Evolutionary conservation across 1,284 basidiomycete species (phyloP).

Genomic region (Phellopilus nigrolimitatus): DNA sequence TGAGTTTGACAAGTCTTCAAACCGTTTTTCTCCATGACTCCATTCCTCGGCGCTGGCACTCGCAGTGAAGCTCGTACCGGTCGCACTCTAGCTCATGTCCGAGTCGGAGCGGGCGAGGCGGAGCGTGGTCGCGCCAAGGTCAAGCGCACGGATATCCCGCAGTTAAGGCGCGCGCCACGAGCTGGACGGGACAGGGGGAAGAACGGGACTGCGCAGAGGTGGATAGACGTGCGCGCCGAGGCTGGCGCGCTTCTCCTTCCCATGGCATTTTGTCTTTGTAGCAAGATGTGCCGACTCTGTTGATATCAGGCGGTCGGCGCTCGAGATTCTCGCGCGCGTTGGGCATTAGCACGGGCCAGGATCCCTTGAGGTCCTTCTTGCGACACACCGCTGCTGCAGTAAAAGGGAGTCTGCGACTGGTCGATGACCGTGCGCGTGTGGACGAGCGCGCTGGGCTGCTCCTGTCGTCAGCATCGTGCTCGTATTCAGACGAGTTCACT

Average conservation of each 20-base stretch:
- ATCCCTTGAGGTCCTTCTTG: slow-evolving; percentile 21
- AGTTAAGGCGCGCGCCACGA: slow-evolving; percentile 28
- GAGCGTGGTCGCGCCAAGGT: background rate
- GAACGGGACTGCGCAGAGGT: too few relatives aligned
- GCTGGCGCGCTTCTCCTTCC: too few relatives aligned
- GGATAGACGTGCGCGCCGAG: slow-evolving; percentile 34
- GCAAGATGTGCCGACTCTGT: slow-evolving; percentile 41
- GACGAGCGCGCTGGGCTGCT: too few relatives aligned
- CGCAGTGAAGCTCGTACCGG: slow-evolving; percentile 13
- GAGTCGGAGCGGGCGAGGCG: too few relatives aligned
- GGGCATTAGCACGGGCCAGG: slow-evolving; percentile 35
- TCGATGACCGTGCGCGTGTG: too few relatives aligned
- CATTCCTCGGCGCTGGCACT: slow-evolving; percentile 9
- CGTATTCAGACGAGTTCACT: too few relatives aligned
- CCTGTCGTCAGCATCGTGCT: too few relatives aligned
- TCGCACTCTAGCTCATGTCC: slow-evolving; percentile 14
- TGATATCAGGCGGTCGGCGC: slow-evolving; percentile 31
- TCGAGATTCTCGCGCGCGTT: too few relatives aligned
- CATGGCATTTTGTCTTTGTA: slow-evolving; percentile 29
- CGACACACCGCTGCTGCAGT: slow-evolving; percentile 75
- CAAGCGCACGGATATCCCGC: slow-evolving; percentile 27
- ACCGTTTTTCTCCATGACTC: too few relatives aligned
- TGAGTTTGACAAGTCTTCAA: slow-evolving; percentile 2
- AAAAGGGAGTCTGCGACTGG: slow-evolving; percentile 66
- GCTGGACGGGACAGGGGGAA: slow-evolving; percentile 31